Conservation (phyloP, 306 rosid genomes). For the Albizia julibrissin region DNA sequence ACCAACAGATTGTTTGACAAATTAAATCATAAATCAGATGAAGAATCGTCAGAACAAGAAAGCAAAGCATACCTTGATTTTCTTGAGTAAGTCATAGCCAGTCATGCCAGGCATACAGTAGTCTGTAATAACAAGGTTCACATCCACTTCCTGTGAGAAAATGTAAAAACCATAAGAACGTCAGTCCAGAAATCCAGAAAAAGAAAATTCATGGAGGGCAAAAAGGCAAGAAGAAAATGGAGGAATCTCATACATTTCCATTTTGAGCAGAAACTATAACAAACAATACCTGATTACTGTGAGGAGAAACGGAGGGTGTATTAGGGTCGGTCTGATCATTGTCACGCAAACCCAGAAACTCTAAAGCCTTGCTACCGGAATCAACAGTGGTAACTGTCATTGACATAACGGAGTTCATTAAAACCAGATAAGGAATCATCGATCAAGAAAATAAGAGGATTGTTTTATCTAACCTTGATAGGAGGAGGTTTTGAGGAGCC, state of each 20-base stretch:
- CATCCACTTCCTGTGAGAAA: conserved; percentile 68
- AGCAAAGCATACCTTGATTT: conserved; percentile 71
- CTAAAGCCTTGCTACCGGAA: conserved; percentile 94
- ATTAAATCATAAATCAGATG: neutral
- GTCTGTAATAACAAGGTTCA: conserved; percentile 90
- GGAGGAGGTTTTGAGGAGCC: conserved; percentile 79
- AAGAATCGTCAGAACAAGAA: conserved; percentile 23
- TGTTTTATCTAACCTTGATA: conserved; percentile 61
- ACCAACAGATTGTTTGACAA: neutral
- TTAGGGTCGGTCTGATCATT: conserved; percentile 54
- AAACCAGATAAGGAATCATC: neutral
- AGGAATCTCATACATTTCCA: conserved; percentile 22
- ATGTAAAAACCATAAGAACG: conserved; percentile 29
- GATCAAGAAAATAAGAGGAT: conserved; percentile 9
- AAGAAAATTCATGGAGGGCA: neutral
- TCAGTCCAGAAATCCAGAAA: conserved; percentile 32
- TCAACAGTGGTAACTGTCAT: conserved; percentile 93
- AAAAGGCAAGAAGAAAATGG: neutral
- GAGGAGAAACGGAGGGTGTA: conserved; percentile 50
- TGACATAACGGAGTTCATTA: conserved; percentile 9
- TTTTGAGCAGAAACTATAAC: conserved; percentile 8
- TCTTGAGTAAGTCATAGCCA: conserved; percentile 92
- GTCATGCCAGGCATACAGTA: conserved; percentile 99
- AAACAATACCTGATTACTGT: conserved; percentile 58
- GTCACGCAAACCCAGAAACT: conserved; percentile 73